phyloP scores from a whole-genome alignment of 2,329 filamentous ascomycete species.

The Lojkania enalia region DNA sequence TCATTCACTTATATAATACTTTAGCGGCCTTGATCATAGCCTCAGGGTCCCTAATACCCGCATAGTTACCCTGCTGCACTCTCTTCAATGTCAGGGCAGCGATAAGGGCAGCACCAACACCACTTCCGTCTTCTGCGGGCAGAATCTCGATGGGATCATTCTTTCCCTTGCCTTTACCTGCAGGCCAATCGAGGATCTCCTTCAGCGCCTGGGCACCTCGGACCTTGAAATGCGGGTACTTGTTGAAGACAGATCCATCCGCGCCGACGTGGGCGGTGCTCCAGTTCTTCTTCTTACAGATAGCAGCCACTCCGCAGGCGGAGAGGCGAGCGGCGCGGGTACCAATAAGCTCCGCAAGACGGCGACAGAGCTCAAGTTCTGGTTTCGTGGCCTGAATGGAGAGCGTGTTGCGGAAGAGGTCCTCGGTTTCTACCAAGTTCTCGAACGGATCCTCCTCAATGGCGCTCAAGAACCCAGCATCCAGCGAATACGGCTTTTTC shows the following conservation, averaged over 20 bases:
- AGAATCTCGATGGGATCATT: constrained; percentile 78
- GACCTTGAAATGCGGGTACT: constrained; percentile 97
- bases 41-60: constrained; percentile 59
- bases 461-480: constrained; percentile 88
- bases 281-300: constrained; percentile 95
- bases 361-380: constrained; percentile 87
- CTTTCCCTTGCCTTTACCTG: constrained; percentile 68
- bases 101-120: constrained; percentile 96
- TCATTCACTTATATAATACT: neutral
- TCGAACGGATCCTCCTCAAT: constrained; percentile 97
- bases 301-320: constrained; percentile 91
- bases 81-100: constrained; percentile 70
- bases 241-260: constrained; percentile 97
- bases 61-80: constrained; percentile 61
- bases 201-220: constrained; percentile 86
- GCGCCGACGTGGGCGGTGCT: constrained; percentile 89
- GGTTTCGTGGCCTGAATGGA: constrained; percentile 69
- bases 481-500: constrained; percentile 83
- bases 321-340: constrained; percentile 92
- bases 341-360: constrained; percentile 89
- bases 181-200: constrained; percentile 94
- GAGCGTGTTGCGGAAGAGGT: constrained; percentile 78
- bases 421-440: constrained; percentile 86
- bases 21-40: constrained; percentile 44
- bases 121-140: constrained; percentile 91